Evolutionary conservation across 345 rosid genomes (phyloP).

Genomic region (Cardamine occulta): DNA sequence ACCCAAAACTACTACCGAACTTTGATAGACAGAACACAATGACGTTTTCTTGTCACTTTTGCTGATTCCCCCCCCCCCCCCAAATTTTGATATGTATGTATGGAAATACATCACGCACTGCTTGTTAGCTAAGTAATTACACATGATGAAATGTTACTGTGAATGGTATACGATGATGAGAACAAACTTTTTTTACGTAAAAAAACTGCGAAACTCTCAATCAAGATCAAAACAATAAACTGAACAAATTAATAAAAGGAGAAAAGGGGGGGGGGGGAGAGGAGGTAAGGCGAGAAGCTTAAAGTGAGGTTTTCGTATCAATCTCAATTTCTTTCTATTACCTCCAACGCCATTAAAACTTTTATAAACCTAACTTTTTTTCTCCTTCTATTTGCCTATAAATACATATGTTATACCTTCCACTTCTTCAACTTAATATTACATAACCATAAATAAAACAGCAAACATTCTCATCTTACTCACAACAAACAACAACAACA

Average conservation of each 20-base stretch:
- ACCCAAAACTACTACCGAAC: slow-evolving; percentile 31
- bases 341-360: slow-evolving; percentile 41
- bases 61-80: not conserved
- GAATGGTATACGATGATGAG: slow-evolving; percentile 25
- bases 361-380: slow-evolving; percentile 34
- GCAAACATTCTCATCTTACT: slow-evolving; percentile 7
- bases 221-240: slow-evolving; percentile 7
- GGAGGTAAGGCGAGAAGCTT: slow-evolving; percentile 29
- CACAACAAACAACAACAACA: too few relatives aligned
- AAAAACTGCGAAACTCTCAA: not conserved
- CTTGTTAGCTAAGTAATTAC: slow-evolving; percentile 26
- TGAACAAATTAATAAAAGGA: not conserved
- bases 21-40: slow-evolving; percentile 23
- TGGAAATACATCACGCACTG: slow-evolving; percentile 36
- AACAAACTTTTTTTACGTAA: not conserved
- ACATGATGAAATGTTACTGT: slow-evolving; percentile 32
- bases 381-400: slow-evolving; percentile 28
- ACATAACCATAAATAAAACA: not conserved
- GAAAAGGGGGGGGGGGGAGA: not conserved
- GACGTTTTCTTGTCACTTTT: slow-evolving; percentile 23
- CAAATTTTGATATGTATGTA: slow-evolving; percentile 17
- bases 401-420: slow-evolving; percentile 31
- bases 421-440: slow-evolving; percentile 24
- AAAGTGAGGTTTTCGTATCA: slow-evolving; percentile 43
- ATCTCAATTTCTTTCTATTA: slow-evolving; percentile 41